phyloP scores from a whole-genome alignment of 768 basidiomycete genomes.

The Pseudohyphozyma bogoriensis region DNA sequence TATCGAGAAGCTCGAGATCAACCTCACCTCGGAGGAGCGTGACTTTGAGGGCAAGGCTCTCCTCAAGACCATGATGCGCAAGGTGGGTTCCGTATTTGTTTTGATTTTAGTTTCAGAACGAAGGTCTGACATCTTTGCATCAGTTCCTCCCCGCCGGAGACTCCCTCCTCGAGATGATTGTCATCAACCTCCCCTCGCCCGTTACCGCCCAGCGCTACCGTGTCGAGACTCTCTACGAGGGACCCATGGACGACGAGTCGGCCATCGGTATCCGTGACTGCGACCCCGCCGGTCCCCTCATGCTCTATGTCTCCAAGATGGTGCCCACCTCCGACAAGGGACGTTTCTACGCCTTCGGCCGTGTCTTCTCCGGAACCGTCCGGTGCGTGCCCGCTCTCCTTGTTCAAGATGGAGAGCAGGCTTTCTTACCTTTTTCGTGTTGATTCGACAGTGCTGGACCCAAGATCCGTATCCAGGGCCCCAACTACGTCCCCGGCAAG shows the following conservation, averaged over 20 bases:
- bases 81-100: too few relatives aligned
- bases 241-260: constrained; percentile 99
- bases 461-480: constrained; percentile 98
- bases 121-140: too few relatives aligned
- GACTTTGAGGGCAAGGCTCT: constrained; percentile 91
- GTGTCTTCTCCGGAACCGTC: constrained; percentile 98
- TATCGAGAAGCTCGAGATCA: constrained; percentile 93
- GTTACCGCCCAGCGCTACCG: constrained; percentile 95
- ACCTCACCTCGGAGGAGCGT: constrained; percentile 74
- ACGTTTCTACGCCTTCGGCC: constrained; percentile 99
- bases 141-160: constrained; percentile 99
- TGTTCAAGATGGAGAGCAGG: too few relatives aligned
- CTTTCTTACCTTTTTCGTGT: too few relatives aligned
- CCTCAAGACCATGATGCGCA: constrained; percentile 64
- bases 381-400: too few relatives aligned
- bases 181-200: constrained; percentile 96
- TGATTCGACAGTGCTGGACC: too few relatives aligned
- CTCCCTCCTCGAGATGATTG: constrained; percentile 98
- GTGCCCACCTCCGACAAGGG: constrained; percentile 99
- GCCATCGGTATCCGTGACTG: constrained; percentile 98
- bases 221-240: constrained; percentile 98
- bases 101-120: too few relatives aligned
- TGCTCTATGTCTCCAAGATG: constrained; percentile 99
- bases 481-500: constrained; percentile 96
- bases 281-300: constrained; percentile 89